Evolutionary conservation across 2,329 filamentous ascomycete species (phyloP), one percentile per base, ranked within the genome.

Genomic region (Colletotrichum lindemuthianum): DNA sequence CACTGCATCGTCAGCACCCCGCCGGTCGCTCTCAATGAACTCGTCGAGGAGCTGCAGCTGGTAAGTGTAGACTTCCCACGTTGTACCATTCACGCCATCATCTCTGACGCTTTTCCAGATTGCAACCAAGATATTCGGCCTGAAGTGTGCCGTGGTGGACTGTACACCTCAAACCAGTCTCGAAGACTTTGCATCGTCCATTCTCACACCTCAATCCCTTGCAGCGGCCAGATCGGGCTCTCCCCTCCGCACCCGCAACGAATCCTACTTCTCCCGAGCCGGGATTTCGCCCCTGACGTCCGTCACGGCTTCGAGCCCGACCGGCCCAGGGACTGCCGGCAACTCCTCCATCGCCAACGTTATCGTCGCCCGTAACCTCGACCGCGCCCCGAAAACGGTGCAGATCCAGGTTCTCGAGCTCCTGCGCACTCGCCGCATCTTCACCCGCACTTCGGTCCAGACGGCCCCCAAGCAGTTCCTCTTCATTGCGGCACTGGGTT

Each of bases 1-100:
- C 94, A 98, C 76, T 97, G 93, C 79, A 88, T 98, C 70, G 88
- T 98, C 72, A 90, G 93, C 77, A 91, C 92, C 13, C 86, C 89
- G 2, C 75, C 80, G 5, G 79, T 86, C 40, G 79, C 82, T 56
- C 78, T 95, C 60, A 84, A 91, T 75, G 85, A 89, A 68, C 81
- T 97, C n/a, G 84, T 89, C 47, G 84, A 87, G 56, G 93, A 97
- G 76, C 81, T 97, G 24, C 85, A 87, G 67, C 79, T 96, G 73
- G 91, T 92, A 78, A 44, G 73, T 63, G 32, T 8, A 32, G 11
- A 16, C 13, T n/a, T 40, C 12, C 24, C 10, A 7, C 5, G 3
- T 16, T 32, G 24, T 24, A 24, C 4, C 4, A 24, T 24, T 24
- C 24, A 33, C 57, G 13, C 12, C 8, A 52, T 8, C 4, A 8